Evolutionary conservation across 1,284 basidiomycete genomes (phyloP).

Genomic region (Sanghuangporus sanghuang): DNA sequence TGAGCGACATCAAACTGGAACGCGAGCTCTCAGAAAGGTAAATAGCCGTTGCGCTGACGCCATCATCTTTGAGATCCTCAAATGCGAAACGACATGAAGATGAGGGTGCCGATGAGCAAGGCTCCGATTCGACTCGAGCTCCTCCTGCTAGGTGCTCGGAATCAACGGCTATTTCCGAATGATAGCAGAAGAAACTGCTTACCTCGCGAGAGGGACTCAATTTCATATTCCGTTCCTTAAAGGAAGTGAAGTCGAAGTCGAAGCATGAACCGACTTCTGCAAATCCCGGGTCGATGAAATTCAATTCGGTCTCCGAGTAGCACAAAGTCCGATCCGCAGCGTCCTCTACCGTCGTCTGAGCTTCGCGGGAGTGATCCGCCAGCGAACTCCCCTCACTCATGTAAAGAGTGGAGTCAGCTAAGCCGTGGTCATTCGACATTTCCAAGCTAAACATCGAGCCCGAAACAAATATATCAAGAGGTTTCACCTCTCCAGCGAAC

Average conservation of each 20-base stretch:
- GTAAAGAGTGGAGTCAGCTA: not conserved
- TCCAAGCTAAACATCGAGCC: not conserved
- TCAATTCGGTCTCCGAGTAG: not conserved
- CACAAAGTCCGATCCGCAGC: not conserved
- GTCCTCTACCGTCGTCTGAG: not conserved
- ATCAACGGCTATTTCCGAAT: not conserved
- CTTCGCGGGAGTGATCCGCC: not conserved
- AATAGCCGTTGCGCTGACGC: not conserved
- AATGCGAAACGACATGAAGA: not conserved
- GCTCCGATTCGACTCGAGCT: not conserved
- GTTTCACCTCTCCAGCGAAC: not conserved
- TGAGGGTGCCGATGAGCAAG: not conserved
- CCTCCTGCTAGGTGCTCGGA: conserved; percentile 1
- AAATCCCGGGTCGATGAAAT: not conserved
- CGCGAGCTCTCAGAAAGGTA: conserved; percentile 2
- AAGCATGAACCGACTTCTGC: not conserved
- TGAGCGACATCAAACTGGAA: conserved; percentile 14
- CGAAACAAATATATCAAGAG: not conserved
- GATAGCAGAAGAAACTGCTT: not conserved
- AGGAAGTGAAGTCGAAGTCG: not conserved
- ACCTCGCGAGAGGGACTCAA: not conserved
- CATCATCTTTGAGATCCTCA: not conserved
- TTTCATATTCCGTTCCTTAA: not conserved
- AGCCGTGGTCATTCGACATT: not conserved
- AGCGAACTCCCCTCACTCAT: not conserved